phyloP scores from a whole-genome alignment of 768 basidiomycete species.

The Collybia sordida region DNA sequence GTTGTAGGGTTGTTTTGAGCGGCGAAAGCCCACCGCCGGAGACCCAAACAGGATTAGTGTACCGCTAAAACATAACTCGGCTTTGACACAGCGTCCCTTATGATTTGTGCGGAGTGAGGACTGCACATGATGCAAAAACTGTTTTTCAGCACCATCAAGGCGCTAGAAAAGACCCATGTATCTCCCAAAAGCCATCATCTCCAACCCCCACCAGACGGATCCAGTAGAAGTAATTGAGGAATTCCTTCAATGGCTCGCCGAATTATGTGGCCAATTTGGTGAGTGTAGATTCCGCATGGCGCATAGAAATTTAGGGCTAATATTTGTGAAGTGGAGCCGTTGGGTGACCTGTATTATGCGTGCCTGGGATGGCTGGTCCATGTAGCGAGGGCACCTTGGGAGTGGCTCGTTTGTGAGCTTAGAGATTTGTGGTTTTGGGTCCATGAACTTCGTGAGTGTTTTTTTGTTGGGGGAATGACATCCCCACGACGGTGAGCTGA shows the following conservation, averaged over 20 bases:
- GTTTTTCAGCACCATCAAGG: background rate
- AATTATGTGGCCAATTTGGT: background rate
- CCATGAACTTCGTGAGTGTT: conserved; percentile 8
- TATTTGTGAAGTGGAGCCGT: no score
- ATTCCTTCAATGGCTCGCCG: background rate
- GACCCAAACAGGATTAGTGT: no score
- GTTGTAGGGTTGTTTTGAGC: no score
- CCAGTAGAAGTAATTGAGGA: background rate
- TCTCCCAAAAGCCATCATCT: background rate
- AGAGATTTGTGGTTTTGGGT: no score
- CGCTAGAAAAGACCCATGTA: background rate
- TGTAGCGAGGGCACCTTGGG: no score
- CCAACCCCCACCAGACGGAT: background rate
- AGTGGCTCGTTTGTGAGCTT: no score
- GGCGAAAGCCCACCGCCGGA: no score
- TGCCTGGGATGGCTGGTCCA: background rate
- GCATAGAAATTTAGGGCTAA: no score
- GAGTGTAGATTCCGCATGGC: background rate
- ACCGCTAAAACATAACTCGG: no score
- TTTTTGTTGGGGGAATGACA: background rate
- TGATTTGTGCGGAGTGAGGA: no score
- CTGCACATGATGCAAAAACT: background rate
- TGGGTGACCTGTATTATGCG: background rate
- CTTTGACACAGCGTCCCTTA: no score
- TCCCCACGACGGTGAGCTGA: background rate